phyloP scores from a whole-genome alignment of 345 rosid genomes.

The Ceriops tagal region DNA sequence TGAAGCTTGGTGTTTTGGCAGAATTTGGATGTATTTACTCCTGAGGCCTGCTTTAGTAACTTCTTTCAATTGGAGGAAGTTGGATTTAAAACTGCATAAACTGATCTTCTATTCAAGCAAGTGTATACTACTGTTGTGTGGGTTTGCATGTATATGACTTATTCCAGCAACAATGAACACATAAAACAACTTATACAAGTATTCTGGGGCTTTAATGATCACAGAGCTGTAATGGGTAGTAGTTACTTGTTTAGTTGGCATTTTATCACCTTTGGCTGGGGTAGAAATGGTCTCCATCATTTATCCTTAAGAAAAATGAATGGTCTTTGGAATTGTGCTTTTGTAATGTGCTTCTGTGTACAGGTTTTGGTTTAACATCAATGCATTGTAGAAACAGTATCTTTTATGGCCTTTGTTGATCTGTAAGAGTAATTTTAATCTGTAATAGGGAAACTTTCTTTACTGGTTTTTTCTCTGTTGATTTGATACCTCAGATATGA shows the following conservation, averaged over 20 bases:
- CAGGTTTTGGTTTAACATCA: background rate
- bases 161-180: no score
- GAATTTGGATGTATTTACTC: no score
- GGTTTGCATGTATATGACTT: no score
- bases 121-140: no score
- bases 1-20: no score
- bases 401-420: background rate
- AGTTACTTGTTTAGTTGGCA: background rate
- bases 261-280: background rate
- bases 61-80: no score
- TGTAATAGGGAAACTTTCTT: background rate
- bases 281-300: background rate
- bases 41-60: no score
- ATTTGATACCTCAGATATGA: constrained; percentile 57
- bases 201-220: background rate
- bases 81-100: no score
- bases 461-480: background rate
- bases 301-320: no score
- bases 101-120: no score
- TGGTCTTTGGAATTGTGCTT: background rate
- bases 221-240: background rate
- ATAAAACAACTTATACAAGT: no score
- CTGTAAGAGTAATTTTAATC: background rate
- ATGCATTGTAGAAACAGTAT: background rate
- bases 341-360: background rate